Evolutionary conservation across 2,329 filamentous ascomycete species (phyloP), one percentile per base, ranked within the genome.

Genomic region (Eurotiales sp.): DNA sequence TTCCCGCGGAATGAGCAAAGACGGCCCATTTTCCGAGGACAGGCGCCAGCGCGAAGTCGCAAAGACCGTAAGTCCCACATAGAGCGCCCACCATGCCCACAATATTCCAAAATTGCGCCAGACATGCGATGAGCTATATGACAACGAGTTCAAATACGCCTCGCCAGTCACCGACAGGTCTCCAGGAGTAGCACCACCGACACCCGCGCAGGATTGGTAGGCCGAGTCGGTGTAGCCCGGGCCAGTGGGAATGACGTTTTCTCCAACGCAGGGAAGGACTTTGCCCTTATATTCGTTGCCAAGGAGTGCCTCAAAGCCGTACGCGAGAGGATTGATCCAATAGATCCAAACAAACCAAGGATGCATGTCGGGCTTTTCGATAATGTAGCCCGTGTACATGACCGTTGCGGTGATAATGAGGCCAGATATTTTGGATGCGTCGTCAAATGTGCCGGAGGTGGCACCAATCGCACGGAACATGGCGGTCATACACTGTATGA

Each of bases 41-140:
- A 77, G 66, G 22, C 77, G 74, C 85, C 84, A 87, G 14, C 71
- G 69, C 1, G 69, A 69, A 0, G 84, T 87, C 22, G 74, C 73
- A 47, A 77, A 62, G 42, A 87, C 76, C 0, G 84, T 87, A 4
- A 85, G 60, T 3, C 52, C 74, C 14, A 82, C 78, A 52, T 79
- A 86, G 0, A 86, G 63, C 7, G 65, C 74, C 81, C 83, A 86
- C 75, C 76, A 86, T 0, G 76, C 82, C 75, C 81, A 84, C 37
- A 85, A 59, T 46, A 84, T 82, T 8, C 80, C 81, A 52, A 84
- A 77, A 60, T 84, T 84, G 8, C 80, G 69, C 81, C 81, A 84
- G 1, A 84, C 54, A 36, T 83, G 75, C 0, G 59, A 59, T 46
- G 78, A 68, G 19, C 68, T 71, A 63, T 82, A 84, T 0, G 78